These are phyloP conservation scores for Eleusine coracana DNA, from an alignment of 176 grass and related monocot genomes.

Conservation along the genomic window DNA sequence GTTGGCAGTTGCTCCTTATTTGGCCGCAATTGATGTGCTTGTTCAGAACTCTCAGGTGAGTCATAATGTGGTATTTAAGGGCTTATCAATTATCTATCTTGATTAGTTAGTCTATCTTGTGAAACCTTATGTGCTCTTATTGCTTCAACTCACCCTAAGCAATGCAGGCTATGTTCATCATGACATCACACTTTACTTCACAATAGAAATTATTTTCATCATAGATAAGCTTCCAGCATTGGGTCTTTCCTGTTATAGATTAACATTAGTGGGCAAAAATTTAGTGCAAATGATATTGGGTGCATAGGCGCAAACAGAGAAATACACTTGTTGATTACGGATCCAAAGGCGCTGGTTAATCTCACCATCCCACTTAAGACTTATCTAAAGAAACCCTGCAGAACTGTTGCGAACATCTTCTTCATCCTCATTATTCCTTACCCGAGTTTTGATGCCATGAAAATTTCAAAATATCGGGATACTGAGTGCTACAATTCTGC, in stretches of 20 bases:
- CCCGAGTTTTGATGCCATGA: too few relatives aligned
- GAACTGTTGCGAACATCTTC: too few relatives aligned
- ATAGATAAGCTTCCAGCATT: neutral
- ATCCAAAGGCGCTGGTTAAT: too few relatives aligned
- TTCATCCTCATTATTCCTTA: too few relatives aligned
- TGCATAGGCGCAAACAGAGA: too few relatives aligned
- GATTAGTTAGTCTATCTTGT: neutral
- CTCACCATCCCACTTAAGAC: too few relatives aligned
- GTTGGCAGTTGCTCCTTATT: slow-evolving; percentile 89
- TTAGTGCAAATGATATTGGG: too few relatives aligned
- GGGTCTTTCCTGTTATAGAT: too few relatives aligned
- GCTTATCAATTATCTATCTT: neutral
- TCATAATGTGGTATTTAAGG: neutral
- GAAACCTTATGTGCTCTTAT: neutral
- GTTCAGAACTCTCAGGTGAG: slow-evolving; percentile 95
- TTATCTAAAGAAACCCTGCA: too few relatives aligned
- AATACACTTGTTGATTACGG: too few relatives aligned
- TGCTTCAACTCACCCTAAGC: slow-evolving; percentile 16
- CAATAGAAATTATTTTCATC: neutral
- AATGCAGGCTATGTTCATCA: neutral
- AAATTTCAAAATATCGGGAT: neutral
- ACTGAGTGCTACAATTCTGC: neutral
- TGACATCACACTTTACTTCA: slow-evolving; percentile 4
- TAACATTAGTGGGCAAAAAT: too few relatives aligned
- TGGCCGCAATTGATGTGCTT: slow-evolving; percentile 95